phyloP scores from a whole-genome alignment of 306 rosid genomes.

The Oemleria cerasiformis region DNA sequence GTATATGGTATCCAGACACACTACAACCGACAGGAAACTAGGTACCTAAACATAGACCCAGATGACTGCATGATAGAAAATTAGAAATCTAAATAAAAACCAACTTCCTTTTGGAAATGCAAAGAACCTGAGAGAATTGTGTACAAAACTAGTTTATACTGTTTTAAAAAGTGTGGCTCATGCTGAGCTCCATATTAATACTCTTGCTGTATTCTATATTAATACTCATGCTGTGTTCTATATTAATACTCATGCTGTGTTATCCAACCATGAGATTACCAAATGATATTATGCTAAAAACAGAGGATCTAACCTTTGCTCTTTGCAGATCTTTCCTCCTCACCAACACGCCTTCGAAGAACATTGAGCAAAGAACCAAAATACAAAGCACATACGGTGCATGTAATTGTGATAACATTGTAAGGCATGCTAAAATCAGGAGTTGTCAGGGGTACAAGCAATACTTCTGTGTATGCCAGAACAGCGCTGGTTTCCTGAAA shows the following conservation, averaged over 20 bases:
- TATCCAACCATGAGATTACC: neutral
- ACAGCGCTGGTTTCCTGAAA: slow-evolving; percentile 60
- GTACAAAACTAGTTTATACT: neutral
- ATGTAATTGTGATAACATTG: slow-evolving; percentile 90
- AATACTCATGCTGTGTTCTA: neutral
- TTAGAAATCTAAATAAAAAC: too few species aligned
- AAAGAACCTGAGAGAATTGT: neutral
- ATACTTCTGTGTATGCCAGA: slow-evolving; percentile 78
- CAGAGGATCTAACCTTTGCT: slow-evolving; percentile 47
- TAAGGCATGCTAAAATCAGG: slow-evolving; percentile 99
- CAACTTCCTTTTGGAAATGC: neutral
- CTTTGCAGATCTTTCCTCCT: slow-evolving; percentile 74
- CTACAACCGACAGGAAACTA: neutral
- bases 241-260: neutral
- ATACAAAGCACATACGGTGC: slow-evolving; percentile 83
- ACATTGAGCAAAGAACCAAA: slow-evolving; percentile 87
- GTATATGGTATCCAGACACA: neutral
- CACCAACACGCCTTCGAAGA: slow-evolving; percentile 75
- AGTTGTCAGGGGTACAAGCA: slow-evolving; percentile 88
- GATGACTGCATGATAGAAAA: neutral
- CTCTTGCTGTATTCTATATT: neutral
- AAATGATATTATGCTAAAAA: neutral
- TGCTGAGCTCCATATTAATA: too few species aligned
- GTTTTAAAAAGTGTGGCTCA: too few species aligned
- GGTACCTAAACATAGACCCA: neutral